Conservation (phyloP, 78 protist genomes). For the Monosiga brevicollis region DNA sequence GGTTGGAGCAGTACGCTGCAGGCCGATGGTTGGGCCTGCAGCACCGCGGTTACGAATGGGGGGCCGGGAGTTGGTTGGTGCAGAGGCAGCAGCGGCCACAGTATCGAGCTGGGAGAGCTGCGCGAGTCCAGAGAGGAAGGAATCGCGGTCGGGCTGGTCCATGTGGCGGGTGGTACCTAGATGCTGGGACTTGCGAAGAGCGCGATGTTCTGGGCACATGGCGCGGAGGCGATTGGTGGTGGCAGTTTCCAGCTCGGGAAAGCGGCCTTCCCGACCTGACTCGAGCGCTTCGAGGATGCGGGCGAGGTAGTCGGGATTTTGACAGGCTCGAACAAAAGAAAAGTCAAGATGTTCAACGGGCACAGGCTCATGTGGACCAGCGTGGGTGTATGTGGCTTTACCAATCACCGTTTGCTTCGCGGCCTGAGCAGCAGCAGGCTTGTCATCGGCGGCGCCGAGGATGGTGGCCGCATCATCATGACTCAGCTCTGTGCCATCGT, state of each 20-base stretch:
- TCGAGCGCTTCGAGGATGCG: not conserved
- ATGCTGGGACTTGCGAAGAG: not conserved
- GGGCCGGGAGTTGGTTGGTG: not conserved
- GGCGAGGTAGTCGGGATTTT: not conserved
- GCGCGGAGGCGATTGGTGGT: not conserved
- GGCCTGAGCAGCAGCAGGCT: not conserved
- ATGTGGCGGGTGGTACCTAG: not conserved
- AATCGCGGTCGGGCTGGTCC: not conserved
- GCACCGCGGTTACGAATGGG: not conserved
- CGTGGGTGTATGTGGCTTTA: not conserved
- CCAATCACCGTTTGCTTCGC: not conserved
- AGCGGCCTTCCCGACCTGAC: not conserved
- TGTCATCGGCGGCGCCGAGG: no score
- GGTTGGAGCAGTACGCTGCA: no score
- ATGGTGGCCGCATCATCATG: no score
- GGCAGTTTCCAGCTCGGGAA: not conserved
- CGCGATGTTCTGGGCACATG: not conserved
- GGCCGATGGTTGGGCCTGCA: not conserved
- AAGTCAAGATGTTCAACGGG: not conserved
- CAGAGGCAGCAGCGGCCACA: not conserved
- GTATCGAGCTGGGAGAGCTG: not conserved
- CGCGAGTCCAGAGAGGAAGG: not conserved
- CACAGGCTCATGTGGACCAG: not conserved
- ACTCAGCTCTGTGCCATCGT: no score
- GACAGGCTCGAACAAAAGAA: not conserved